Base-by-base conservation (phyloP, 768 basidiomycete genomes). In the Lactifluus piperatus region DNA sequence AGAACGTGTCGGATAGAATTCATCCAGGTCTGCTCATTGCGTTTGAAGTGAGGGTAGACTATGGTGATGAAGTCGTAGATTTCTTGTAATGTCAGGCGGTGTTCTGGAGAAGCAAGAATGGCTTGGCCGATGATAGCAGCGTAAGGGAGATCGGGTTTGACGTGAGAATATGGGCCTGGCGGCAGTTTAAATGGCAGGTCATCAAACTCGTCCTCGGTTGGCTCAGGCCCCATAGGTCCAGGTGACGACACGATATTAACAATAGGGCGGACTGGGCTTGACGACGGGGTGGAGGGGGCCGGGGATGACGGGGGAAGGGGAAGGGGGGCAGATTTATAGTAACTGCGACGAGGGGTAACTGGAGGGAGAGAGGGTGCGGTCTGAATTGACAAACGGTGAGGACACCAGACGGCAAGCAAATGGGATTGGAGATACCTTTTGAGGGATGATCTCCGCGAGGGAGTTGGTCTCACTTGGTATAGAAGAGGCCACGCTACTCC, bases 1-100 rank as follows among this genome's bases (percentile, higher is more conserved):
- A 98, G 79, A 49, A 94, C 94, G 72, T 98, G 94, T n/a, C 95
- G 82, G 60, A 98, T 92, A 56, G 92, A 94, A 72, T 97, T 97
- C 84, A 94, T 94, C 95, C 95, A 98, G 6, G 93, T 95, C 4
- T 87, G 82, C 67, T 97, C 94, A 22, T 88, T 87, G 58, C 89
- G 86, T 72, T 92, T 91, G 75, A 91, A 99, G 69, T 86, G 85
- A 7, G 97, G 94, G 72, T 93, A 94, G 9, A 91, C 90, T 43
- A 88, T 89, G 47, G 91, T 91, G 67, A 99, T 94, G 81, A 83
- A 99, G 69, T 91, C 86, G 68, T 98, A 98, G 63, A 99, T 97
- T 70, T 98, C 93, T 70, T 94, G 90, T 26, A 98, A 78, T 2
- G 92, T 92, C 52, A 97, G 83, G 53, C 88, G 85, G 65, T 89